Percentiles rank a stretch among this genome's conserved stretches.
These are phyloP conservation scores for Ganoderma lucidum DNA, from an alignment of 1,284 basidiomycete species.

Conservation along the genomic window DNA sequence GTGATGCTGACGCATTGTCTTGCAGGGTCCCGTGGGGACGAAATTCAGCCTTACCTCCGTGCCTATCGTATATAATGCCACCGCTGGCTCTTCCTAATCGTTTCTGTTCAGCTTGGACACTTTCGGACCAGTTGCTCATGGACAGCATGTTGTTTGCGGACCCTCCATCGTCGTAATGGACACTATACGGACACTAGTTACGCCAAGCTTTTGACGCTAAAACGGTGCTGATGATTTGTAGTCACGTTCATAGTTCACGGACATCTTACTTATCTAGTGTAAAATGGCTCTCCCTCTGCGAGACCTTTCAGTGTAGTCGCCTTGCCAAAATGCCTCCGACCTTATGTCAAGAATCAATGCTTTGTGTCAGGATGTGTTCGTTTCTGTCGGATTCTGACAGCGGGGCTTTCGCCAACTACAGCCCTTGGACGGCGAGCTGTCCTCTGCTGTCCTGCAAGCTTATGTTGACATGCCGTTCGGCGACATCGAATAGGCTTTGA, in stretches of 20 bases:
- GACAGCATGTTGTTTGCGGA: slow-evolving; percentile 12
- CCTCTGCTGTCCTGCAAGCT: slow-evolving; percentile 6
- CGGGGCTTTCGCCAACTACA: neutral
- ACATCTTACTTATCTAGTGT: neutral
- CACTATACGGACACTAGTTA: neutral
- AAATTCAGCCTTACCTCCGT: slow-evolving; percentile 39
- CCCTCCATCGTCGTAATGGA: neutral
- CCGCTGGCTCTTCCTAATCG: slow-evolving; percentile 25
- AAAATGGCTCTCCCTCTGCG: neutral
- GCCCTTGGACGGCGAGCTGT: slow-evolving; percentile 18
- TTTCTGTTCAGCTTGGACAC: slow-evolving; percentile 5
- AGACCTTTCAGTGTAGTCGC: neutral
- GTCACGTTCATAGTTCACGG: neutral
- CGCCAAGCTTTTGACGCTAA: neutral
- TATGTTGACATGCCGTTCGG: slow-evolving; percentile 22
- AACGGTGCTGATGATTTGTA: neutral
- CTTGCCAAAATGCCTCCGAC: neutral
- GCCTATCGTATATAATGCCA: slow-evolving; percentile 43
- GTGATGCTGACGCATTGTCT: slow-evolving; percentile 10
- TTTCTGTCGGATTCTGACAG: neutral
- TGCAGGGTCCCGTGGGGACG: slow-evolving; percentile 40
- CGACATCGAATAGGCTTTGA: slow-evolving; percentile 18
- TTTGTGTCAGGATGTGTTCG: neutral
- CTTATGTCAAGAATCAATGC: neutral
- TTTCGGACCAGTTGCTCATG: slow-evolving; percentile 16